phyloP scores from a whole-genome alignment of 1,139 yeast species.

The Saccharomyces pastorianus region DNA sequence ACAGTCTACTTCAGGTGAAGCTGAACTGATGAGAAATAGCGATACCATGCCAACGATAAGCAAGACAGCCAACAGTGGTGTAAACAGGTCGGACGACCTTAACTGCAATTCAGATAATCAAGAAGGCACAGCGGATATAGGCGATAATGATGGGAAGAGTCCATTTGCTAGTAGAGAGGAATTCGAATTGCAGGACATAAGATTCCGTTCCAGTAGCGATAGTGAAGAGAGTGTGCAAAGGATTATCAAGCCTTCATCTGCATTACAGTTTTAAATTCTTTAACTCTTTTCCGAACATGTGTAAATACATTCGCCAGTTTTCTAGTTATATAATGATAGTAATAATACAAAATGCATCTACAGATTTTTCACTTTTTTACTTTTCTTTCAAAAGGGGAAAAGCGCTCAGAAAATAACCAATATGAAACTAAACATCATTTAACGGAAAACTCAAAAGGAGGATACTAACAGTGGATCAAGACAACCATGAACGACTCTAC shows the following conservation, averaged over 20 bases:
- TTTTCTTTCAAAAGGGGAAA: not conserved
- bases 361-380: not conserved
- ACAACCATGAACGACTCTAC: not conserved
- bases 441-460: too few species aligned
- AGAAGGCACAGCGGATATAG: not conserved
- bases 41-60: not conserved
- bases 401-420: not conserved
- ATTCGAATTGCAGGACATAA: constrained; percentile 20
- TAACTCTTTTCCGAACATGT: too few species aligned
- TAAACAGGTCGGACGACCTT: not conserved
- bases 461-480: too few species aligned
- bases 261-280: constrained; percentile 18
- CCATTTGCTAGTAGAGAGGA: constrained; percentile 9
- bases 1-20: not conserved
- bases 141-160: not conserved
- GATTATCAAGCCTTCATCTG: constrained; percentile 21
- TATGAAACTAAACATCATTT: not conserved
- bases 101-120: not conserved
- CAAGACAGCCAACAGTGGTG: not conserved
- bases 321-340: not conserved
- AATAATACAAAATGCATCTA: not conserved
- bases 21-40: not conserved
- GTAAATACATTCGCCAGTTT: not conserved
- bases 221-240: constrained; percentile 12
- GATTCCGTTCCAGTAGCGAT: constrained; percentile 16